These are phyloP conservation scores for Blastobotrys capitulatus DNA, from an alignment of 1,139 yeast genomes.

Conservation along the genomic window DNA sequence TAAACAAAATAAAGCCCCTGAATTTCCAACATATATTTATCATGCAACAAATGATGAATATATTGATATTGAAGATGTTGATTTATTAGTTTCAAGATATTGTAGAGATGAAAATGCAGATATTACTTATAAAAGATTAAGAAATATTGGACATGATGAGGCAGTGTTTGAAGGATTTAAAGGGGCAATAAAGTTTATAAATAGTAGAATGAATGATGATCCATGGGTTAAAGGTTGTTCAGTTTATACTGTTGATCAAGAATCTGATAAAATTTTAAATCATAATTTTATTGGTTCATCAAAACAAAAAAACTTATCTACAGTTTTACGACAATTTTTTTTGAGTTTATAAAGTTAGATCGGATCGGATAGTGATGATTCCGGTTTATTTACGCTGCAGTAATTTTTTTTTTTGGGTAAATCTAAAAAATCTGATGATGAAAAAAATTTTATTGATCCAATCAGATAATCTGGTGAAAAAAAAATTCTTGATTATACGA, in stretches of 20 bases:
- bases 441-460: not conserved
- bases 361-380: no score
- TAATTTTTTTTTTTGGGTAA: not conserved
- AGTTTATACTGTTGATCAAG: not conserved
- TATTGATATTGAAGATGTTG: slow-evolving; percentile 23
- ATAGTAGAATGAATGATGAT: not conserved
- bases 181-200: not conserved
- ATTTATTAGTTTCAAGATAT: slow-evolving; percentile 6
- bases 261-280: no score
- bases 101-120: not conserved
- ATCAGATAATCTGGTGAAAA: not conserved
- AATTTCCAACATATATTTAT: slow-evolving; percentile 25
- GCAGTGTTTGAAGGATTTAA: not conserved
- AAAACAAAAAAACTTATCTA: no score
- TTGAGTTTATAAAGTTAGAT: no score
- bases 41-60: slow-evolving; percentile 30
- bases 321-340: no score
- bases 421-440: not conserved
- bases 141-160: not conserved
- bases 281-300: no score
- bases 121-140: not conserved
- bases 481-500: no score
- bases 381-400: no score
- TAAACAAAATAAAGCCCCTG: slow-evolving; percentile 20
- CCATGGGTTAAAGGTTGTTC: not conserved